Conservation (phyloP, 192 early-diverging fungal genomes). For the Polychytrium aggregatum region DNA sequence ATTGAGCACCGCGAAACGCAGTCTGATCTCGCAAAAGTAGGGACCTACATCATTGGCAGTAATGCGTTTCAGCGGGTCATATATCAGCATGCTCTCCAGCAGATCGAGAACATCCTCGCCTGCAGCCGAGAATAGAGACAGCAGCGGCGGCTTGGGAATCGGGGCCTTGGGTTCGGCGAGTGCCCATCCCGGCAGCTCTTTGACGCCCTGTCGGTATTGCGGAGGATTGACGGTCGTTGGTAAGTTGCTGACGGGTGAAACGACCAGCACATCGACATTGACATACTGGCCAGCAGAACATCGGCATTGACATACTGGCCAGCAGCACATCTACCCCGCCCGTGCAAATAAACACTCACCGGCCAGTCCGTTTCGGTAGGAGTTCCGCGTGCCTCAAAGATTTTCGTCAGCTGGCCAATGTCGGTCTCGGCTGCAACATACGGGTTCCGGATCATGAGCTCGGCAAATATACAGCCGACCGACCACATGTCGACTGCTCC, state of each 20-base stretch:
- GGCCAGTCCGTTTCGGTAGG: slow-evolving; percentile 76
- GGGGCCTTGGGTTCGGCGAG: slow-evolving; percentile 65
- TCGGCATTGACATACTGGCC: not conserved
- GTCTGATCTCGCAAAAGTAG: too few relatives aligned
- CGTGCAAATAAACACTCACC: slow-evolving; percentile 22
- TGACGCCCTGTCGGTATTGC: slow-evolving; percentile 40
- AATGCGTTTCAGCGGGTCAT: slow-evolving; percentile 72
- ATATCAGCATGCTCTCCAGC: slow-evolving; percentile 75
- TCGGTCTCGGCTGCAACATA: slow-evolving; percentile 81
- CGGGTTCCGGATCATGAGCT: slow-evolving; percentile 83
- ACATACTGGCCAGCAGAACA: not conserved
- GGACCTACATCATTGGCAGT: slow-evolving; percentile 61
- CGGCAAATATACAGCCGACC: slow-evolving; percentile 96
- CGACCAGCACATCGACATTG: not conserved
- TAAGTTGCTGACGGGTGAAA: not conserved
- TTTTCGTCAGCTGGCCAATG: slow-evolving; percentile 79
- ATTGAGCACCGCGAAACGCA: too few relatives aligned
- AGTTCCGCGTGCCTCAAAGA: slow-evolving; percentile 73
- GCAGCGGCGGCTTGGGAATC: slow-evolving; percentile 56
- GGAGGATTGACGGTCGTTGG: not conserved
- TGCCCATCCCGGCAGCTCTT: slow-evolving; percentile 57
- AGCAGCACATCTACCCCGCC: not conserved
- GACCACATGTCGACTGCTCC: slow-evolving; percentile 93
- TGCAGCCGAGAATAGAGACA: slow-evolving; percentile 73
- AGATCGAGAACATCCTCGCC: slow-evolving; percentile 72